Conservation (phyloP, 1,284 basidiomycete genomes). For the Neonothopanus nambi region DNA sequence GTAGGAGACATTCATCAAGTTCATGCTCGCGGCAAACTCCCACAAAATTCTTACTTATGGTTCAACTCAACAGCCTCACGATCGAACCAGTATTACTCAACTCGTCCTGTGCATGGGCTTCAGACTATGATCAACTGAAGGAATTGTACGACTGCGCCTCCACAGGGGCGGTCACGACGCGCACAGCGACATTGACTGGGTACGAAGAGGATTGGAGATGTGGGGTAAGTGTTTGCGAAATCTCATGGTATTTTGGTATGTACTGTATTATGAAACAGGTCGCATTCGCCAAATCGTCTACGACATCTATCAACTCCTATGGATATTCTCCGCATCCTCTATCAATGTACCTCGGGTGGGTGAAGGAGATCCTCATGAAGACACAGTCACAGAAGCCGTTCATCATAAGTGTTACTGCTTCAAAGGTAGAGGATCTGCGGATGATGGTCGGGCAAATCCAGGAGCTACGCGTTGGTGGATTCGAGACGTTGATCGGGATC, state of each 20-base stretch:
- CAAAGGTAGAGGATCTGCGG: constrained; percentile 47
- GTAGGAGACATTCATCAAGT: no score
- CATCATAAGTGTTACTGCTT: constrained; percentile 74
- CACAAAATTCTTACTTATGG: constrained; percentile 38
- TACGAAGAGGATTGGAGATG: constrained; percentile 63
- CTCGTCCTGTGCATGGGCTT: constrained; percentile 78
- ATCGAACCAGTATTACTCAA: constrained; percentile 67
- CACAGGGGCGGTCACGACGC: constrained; percentile 76
- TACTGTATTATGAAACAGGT: constrained; percentile 43
- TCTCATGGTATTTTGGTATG: not conserved
- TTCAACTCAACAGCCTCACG: constrained; percentile 47
- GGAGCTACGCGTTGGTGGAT: constrained; percentile 47
- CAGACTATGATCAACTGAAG: constrained; percentile 58
- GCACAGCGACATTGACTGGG: constrained; percentile 69
- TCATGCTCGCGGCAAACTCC: no score
- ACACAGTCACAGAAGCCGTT: constrained; percentile 54
- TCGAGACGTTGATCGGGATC: constrained; percentile 50
- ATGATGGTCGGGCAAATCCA: constrained; percentile 62
- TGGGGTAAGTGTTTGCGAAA: constrained; percentile 42
- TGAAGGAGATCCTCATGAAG: constrained; percentile 49
- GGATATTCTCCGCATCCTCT: constrained; percentile 80
- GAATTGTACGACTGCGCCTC: constrained; percentile 62
- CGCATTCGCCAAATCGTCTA: constrained; percentile 47
- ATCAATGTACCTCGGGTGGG: constrained; percentile 60
- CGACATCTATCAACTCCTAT: constrained; percentile 73